Percentiles rank a stretch among this genome's conserved stretches.
phyloP scores from a whole-genome alignment of 345 rosid species.

The Mercurialis annua region DNA sequence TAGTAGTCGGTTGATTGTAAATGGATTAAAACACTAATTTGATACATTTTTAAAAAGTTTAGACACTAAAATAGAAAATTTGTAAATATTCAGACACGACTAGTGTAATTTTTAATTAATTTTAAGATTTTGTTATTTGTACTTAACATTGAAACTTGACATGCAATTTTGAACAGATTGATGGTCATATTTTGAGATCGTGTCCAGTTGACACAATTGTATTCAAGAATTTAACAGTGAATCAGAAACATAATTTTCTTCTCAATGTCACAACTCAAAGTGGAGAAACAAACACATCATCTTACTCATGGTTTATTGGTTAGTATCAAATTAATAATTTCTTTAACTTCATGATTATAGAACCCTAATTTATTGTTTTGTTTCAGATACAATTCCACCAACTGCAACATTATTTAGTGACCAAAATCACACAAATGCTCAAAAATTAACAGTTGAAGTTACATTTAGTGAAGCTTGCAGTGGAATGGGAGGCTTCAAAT shows the following conservation, averaged over 20 bases:
- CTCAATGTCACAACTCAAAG: slow-evolving; percentile 37
- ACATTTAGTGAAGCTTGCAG: slow-evolving; percentile 47
- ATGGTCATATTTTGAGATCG: slow-evolving; percentile 36
- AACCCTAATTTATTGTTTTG: not conserved
- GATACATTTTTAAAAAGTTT: too few species aligned
- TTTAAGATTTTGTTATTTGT: too few species aligned
- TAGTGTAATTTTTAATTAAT: too few species aligned
- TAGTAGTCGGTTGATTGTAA: too few species aligned
- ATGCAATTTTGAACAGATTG: slow-evolving; percentile 35
- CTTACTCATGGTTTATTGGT: slow-evolving; percentile 56
- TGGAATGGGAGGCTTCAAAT: slow-evolving; percentile 47
- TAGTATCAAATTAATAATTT: slow-evolving; percentile 11
- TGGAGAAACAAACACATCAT: slow-evolving; percentile 44
- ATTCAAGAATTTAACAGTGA: slow-evolving; percentile 35
- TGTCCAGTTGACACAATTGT: slow-evolving; percentile 30
- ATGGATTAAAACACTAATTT: too few species aligned
- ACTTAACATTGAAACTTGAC: too few species aligned
- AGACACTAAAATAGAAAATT: too few species aligned
- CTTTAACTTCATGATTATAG: not conserved
- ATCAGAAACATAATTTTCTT: slow-evolving; percentile 38
- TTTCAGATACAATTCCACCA: slow-evolving; percentile 44
- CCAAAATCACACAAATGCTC: slow-evolving; percentile 42
- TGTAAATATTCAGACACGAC: too few species aligned
- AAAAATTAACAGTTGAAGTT: slow-evolving; percentile 33
- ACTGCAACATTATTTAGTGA: slow-evolving; percentile 43